Evolutionary conservation across 306 rosid genomes (phyloP).

Genomic region (Vigna trinervia): DNA sequence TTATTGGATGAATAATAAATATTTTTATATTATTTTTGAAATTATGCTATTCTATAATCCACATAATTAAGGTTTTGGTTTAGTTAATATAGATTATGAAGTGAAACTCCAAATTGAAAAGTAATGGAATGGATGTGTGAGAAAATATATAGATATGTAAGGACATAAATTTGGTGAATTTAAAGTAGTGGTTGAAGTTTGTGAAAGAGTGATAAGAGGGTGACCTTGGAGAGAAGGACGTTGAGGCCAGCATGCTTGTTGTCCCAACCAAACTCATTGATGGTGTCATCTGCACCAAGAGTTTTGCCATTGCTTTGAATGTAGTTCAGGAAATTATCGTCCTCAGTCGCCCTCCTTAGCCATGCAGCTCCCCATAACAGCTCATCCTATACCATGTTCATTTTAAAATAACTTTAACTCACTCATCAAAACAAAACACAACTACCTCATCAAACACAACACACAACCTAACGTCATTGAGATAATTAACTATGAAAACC

Average conservation of each 20-base stretch:
- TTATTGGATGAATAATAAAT: neutral
- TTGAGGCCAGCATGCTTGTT: constrained; percentile 98
- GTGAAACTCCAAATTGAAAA: neutral
- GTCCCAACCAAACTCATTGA: constrained; percentile 97
- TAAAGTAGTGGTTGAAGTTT: constrained; percentile 9
- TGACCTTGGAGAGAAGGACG: constrained; percentile 85
- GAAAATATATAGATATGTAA: no score
- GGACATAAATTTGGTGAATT: neutral
- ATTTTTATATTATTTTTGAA: neutral
- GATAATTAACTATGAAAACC: neutral
- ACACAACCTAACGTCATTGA: neutral
- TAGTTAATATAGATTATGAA: neutral
- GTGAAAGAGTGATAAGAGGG: neutral
- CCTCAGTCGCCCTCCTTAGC: constrained; percentile 84
- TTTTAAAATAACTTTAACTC: neutral
- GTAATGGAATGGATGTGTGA: neutral
- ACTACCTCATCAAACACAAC: neutral
- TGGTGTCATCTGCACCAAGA: constrained; percentile 87
- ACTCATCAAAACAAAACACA: constrained; percentile 17
- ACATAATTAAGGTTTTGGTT: neutral
- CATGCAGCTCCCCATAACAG: constrained; percentile 97
- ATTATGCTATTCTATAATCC: neutral
- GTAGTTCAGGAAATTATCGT: constrained; percentile 65
- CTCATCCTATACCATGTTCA: constrained; percentile 62
- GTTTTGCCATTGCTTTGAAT: constrained; percentile 78